These are phyloP conservation scores for Diaporthe ilicicola DNA, from an alignment of 2,329 filamentous ascomycete species.

Conservation along the genomic window DNA sequence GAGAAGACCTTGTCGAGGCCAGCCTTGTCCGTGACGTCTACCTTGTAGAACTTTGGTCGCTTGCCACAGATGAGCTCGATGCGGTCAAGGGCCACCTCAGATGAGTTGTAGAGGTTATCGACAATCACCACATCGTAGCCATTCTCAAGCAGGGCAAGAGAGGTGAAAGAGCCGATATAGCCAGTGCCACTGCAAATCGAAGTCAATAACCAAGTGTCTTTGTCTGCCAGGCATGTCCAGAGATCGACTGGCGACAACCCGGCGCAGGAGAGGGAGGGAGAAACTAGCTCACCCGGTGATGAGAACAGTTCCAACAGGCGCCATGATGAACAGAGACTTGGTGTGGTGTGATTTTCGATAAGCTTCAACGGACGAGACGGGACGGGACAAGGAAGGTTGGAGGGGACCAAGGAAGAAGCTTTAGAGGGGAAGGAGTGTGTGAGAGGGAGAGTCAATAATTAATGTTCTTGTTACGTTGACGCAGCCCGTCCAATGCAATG, in stretches of 20 bases:
- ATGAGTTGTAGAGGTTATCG: conserved; percentile 98
- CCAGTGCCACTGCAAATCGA: conserved; percentile 80
- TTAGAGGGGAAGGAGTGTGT: not conserved
- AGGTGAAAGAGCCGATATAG: conserved; percentile 98
- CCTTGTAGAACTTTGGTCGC: conserved; percentile 83
- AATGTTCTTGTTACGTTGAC: not conserved
- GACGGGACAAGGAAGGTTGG: not conserved
- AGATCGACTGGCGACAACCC: conserved; percentile 3
- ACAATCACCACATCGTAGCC: conserved; percentile 97
- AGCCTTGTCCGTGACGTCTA: conserved; percentile 87
- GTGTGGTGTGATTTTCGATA: not conserved
- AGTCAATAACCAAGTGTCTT: conserved; percentile 35
- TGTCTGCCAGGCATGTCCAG: not conserved
- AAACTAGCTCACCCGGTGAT: conserved; percentile 81
- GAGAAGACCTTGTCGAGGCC: conserved; percentile 87
- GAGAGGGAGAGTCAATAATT: not conserved
- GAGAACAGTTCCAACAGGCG: conserved; percentile 81
- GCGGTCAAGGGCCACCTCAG: conserved; percentile 87
- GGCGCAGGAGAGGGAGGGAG: conserved; percentile 31
- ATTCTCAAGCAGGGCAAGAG: conserved; percentile 88
- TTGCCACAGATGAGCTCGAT: conserved; percentile 94
- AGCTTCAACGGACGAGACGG: not conserved
- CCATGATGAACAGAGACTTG: conserved; percentile 28
- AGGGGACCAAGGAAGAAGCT: not conserved
- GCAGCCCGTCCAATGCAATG: not conserved